Evolutionary conservation across 1,284 basidiomycete species (phyloP), one percentile per base, ranked within the genome.

Genomic region (Microbotryomycetes sp.): DNA sequence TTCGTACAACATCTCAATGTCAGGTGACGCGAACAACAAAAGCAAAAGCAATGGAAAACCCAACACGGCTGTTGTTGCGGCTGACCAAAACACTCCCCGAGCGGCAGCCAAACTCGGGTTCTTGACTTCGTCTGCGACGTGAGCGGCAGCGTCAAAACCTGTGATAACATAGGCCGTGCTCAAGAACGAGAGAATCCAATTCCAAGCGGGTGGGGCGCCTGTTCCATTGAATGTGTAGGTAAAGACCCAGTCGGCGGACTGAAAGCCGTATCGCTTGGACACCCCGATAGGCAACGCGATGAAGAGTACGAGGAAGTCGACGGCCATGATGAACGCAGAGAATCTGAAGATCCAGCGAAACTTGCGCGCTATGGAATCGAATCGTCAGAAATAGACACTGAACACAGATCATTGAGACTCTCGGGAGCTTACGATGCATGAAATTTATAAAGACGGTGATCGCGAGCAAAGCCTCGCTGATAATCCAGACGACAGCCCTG

Each of bases 261-360:
- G 81, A 76, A 90, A 87, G 16, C 88, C 89, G 67, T 88, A 90
- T 0, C 87, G 88, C 69, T 80, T 85, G 14, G 84, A 85, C 2
- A 88, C 88, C 1, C 86, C 88, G 58, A 91, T 89, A 1, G 89
- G 89, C 48, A 92, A 80, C 88, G 89, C 91, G 66, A 89, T 88
- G 46, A 89, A 73, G 74, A 86, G 88, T 25, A 90, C 81, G 71
- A 89, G 78, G 76, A 90, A 89, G 75, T 92, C 89, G 47, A 89
- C 75, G 79, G 88, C 83, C 74, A 89, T 86, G 48, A 91, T 71
- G 4, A 72, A 79, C 50, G 88, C 77, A 0, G 86, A 84, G 67
- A 86, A 80, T 65, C 82, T 84, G 81, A 92, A 91, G 22, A 89
- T 77, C 6, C 73, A 72, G 1, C 86, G 86, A 74, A 88, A 91